Evolutionary conservation across 2,329 filamentous ascomycete genomes (phyloP).

Genomic region (Nakataea oryzae): DNA sequence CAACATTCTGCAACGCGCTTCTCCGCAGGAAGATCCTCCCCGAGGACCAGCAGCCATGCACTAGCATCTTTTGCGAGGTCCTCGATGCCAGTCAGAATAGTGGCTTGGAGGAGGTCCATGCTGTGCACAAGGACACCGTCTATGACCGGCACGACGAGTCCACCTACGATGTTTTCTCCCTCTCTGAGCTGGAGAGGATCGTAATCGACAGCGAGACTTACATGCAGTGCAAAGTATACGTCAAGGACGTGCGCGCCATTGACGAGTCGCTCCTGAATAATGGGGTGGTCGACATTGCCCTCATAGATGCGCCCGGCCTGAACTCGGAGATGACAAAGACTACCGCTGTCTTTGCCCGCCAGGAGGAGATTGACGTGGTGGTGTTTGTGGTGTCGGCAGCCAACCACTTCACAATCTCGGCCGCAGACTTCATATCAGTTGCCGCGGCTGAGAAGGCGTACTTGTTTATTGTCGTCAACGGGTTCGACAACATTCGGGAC

Average conservation of each 20-base stretch:
- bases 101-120: conserved; percentile 89
- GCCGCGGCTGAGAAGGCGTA: conserved; percentile 96
- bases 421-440: conserved; percentile 95
- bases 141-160: conserved; percentile 90
- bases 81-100: conserved; percentile 85
- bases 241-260: conserved; percentile 79
- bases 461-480: conserved; percentile 98
- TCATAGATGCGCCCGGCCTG: conserved; percentile 91
- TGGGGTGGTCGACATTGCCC: conserved; percentile 91
- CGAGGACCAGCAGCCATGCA: conserved; percentile 96
- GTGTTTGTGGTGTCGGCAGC: conserved; percentile 97
- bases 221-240: conserved; percentile 92
- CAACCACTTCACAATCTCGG: conserved; percentile 94
- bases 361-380: conserved; percentile 97
- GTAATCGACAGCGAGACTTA: conserved; percentile 84
- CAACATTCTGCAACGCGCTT: conserved; percentile 97
- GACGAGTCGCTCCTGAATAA: conserved; percentile 95
- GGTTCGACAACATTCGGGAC: conserved; percentile 87
- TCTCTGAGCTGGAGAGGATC: conserved; percentile 75
- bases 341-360: conserved; percentile 89
- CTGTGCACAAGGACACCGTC: conserved; percentile 67
- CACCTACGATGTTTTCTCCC: conserved; percentile 78
- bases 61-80: conserved; percentile 96
- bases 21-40: conserved; percentile 84
- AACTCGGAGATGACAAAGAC: conserved; percentile 97